These are phyloP conservation scores for Citrus sinensis DNA, from an alignment of 345 rosid genomes.

Conservation along the genomic window DNA sequence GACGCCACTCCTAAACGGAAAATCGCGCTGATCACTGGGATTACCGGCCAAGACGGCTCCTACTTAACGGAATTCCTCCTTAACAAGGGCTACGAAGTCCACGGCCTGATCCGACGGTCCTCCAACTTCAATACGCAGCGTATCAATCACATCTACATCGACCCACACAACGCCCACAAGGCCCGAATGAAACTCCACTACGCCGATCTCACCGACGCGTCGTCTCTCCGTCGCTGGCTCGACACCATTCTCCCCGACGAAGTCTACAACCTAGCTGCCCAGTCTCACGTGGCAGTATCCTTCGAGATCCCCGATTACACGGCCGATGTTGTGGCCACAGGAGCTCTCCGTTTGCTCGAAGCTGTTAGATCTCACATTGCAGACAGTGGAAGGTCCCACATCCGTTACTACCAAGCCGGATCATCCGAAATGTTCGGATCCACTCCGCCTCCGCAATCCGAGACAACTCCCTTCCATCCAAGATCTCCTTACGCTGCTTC, in stretches of 20 bases:
- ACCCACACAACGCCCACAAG: conserved; percentile 85
- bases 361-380: conserved; percentile 86
- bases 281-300: conserved; percentile 92
- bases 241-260: conserved; percentile 83
- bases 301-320: conserved; percentile 98
- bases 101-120: conserved; percentile 90
- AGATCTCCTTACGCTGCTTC: conserved; percentile 97
- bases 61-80: conserved; percentile 90
- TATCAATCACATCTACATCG: conserved; percentile 91
- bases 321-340: conserved; percentile 92
- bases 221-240: conserved; percentile 96
- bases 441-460: conserved; percentile 85
- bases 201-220: conserved; percentile 82
- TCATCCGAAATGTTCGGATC: conserved; percentile 98
- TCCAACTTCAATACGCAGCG: conserved; percentile 99
- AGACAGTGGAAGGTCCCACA: conserved; percentile 59
- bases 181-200: conserved; percentile 92
- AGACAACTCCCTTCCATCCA: conserved; percentile 84
- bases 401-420: conserved; percentile 90
- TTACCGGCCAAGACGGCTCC: conserved; percentile 97
- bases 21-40: conserved; percentile 83
- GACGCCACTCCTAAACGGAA: conserved; percentile 25
- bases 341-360: conserved; percentile 88
- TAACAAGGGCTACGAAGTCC: conserved; percentile 72
- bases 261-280: conserved; percentile 95